A percentile compares a stretch with the other conserved stretches of the same genome.
These are phyloP conservation scores for Venturia aucupariae DNA, from an alignment of 2,329 filamentous ascomycete genomes.

Conservation along the genomic window DNA sequence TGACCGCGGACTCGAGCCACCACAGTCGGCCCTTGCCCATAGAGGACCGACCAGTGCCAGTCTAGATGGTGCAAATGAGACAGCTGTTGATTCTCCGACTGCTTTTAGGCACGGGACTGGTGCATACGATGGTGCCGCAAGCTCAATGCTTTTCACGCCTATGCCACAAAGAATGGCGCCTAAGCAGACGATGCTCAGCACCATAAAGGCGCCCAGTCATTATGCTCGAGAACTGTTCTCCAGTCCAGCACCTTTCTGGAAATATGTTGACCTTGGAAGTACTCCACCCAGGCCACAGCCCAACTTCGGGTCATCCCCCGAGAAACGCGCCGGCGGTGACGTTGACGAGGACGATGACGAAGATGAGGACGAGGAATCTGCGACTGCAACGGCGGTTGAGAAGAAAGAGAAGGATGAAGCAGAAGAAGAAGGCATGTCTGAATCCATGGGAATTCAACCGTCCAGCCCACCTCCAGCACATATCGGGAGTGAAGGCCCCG, in stretches of 20 bases:
- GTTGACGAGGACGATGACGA: slow-evolving; percentile 28
- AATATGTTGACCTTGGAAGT: slow-evolving; percentile 63
- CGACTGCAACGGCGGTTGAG: slow-evolving; percentile 26
- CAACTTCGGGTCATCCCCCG: slow-evolving; percentile 15
- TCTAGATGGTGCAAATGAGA: not conserved
- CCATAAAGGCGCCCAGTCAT: slow-evolving; percentile 70
- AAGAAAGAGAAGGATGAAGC: slow-evolving; percentile 23
- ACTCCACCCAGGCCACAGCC: slow-evolving; percentile 48
- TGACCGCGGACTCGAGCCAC: slow-evolving; percentile 5
- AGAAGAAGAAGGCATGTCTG: slow-evolving; percentile 7
- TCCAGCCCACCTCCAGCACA: slow-evolving; percentile 11
- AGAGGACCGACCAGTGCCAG: slow-evolving; percentile 3
- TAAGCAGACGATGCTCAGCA: slow-evolving; percentile 46
- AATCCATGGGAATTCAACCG: slow-evolving; percentile 16
- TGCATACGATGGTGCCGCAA: slow-evolving; percentile 23
- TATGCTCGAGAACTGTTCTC: slow-evolving; percentile 65
- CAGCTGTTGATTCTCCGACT: slow-evolving; percentile 7
- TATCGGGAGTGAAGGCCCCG: slow-evolving; percentile 2
- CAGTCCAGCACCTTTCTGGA: slow-evolving; percentile 82
- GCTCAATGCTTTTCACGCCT: slow-evolving; percentile 55
- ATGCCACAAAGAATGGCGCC: slow-evolving; percentile 68
- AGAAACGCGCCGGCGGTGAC: slow-evolving; percentile 26
- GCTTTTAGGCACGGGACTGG: slow-evolving; percentile 16
- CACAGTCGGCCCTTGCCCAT: slow-evolving; percentile 1
- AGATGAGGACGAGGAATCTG: slow-evolving; percentile 24